These are phyloP conservation scores for Amanita polypyramis DNA, from an alignment of 768 basidiomycete species.

Conservation along the genomic window DNA sequence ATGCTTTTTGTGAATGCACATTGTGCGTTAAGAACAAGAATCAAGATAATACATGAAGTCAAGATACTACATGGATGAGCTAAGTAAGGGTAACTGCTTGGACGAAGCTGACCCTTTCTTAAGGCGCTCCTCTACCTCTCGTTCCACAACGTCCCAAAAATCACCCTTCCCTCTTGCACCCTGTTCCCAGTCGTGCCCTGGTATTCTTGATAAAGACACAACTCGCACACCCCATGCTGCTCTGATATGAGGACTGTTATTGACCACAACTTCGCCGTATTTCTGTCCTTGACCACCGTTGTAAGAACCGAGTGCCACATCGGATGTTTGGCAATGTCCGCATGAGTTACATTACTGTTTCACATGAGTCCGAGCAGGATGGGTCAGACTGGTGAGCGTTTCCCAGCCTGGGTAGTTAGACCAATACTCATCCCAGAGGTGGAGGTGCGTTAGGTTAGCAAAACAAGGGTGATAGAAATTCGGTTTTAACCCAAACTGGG, in stretches of 20 bases:
- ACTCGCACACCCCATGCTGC: conserved; percentile 9
- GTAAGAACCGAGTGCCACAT: conserved; percentile 9
- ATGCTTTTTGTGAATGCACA: no score
- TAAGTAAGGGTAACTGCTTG: no score
- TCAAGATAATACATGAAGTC: no score
- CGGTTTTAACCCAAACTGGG: not conserved
- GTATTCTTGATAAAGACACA: conserved; percentile 6
- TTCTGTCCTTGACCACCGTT: not conserved
- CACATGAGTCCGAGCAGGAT: conserved; percentile 10
- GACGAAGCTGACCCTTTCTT: no score
- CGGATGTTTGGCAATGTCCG: conserved; percentile 6
- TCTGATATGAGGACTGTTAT: conserved; percentile 7
- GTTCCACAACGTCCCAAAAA: no score
- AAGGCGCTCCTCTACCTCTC: no score
- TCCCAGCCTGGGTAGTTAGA: conserved; percentile 9
- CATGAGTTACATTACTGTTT: no score
- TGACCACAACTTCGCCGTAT: conserved; percentile 2
- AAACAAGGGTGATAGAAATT: conserved; percentile 10
- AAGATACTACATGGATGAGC: no score
- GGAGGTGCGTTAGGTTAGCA: conserved; percentile 12
- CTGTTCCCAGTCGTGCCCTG: no score
- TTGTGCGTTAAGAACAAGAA: no score
- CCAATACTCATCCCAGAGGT: conserved; percentile 11
- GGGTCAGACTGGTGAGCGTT: conserved; percentile 11
- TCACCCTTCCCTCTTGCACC: no score